Evolutionary conservation across 495 filamentous ascomycete species (phyloP).

Genomic region (Trichoderma virens): DNA sequence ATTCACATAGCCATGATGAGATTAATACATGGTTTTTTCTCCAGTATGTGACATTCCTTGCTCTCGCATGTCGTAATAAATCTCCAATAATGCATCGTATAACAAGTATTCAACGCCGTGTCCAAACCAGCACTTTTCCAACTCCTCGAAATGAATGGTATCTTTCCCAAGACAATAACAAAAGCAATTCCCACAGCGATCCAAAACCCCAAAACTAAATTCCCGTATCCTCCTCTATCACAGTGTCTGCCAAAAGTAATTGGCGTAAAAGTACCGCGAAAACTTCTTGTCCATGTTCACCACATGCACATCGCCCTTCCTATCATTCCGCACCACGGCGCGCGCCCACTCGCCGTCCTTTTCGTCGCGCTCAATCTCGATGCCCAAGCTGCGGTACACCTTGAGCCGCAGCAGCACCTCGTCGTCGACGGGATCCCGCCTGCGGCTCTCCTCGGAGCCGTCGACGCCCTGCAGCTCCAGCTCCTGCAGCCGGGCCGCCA

Average conservation of each 20-base stretch:
- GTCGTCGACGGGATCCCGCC: slow-evolving; percentile 37
- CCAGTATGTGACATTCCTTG: neutral
- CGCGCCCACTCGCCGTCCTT: slow-evolving; percentile 72
- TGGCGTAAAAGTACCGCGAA: slow-evolving; percentile 84
- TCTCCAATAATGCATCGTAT: neutral
- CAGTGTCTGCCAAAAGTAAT: slow-evolving; percentile 92
- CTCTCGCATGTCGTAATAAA: neutral
- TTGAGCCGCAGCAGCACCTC: slow-evolving; percentile 67
- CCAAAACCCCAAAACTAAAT: neutral
- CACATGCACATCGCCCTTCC: slow-evolving; percentile 87
- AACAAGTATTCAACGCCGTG: slow-evolving; percentile 2
- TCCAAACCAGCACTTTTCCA: neutral
- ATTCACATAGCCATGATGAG: neutral
- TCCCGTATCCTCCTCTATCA: slow-evolving; percentile 29
- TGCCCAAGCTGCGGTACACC: slow-evolving; percentile 82
- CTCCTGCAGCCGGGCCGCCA: slow-evolving; percentile 68
- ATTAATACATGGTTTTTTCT: neutral
- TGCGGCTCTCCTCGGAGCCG: slow-evolving; percentile 34
- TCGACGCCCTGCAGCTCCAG: slow-evolving; percentile 74
- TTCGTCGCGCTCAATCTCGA: slow-evolving; percentile 77
- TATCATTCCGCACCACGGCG: slow-evolving; percentile 77
- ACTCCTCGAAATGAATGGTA: slow-evolving; percentile 3
- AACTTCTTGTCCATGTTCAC: slow-evolving; percentile 92
- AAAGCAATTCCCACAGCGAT: neutral
- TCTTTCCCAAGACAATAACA: neutral